Evolutionary conservation across 768 basidiomycete species (phyloP).

Genomic region (Tylopilus intermedius): DNA sequence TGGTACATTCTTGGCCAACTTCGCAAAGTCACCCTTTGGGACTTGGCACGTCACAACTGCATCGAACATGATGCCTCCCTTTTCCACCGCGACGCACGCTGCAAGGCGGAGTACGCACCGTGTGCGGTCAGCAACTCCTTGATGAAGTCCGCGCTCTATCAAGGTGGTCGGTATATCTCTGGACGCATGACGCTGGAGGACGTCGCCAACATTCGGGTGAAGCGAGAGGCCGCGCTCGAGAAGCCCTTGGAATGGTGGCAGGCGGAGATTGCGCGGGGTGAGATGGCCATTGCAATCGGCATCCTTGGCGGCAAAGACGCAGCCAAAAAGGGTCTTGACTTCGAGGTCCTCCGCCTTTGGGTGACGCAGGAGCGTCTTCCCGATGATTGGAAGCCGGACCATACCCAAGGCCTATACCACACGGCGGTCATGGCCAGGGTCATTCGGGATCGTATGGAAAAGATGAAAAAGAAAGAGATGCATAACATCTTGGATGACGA

Average conservation of each 20-base stretch:
- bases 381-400: slow-evolving; percentile 31
- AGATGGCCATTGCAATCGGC: slow-evolving; percentile 60
- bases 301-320: slow-evolving; percentile 36
- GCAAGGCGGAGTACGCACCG: slow-evolving; percentile 44
- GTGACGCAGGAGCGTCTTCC: slow-evolving; percentile 52
- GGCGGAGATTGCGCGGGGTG: slow-evolving; percentile 59
- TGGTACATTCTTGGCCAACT: slow-evolving; percentile 39
- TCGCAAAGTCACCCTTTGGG: slow-evolving; percentile 33
- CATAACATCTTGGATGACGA: slow-evolving; percentile 19
- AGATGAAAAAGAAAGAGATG: slow-evolving; percentile 15
- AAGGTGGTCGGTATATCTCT: slow-evolving; percentile 29
- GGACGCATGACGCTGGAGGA: slow-evolving; percentile 27
- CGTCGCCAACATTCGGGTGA: slow-evolving; percentile 47
- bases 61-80: slow-evolving; percentile 61
- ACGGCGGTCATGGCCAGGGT: slow-evolving; percentile 24
- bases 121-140: slow-evolving; percentile 36
- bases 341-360: slow-evolving; percentile 48
- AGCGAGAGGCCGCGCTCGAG: slow-evolving; percentile 41
- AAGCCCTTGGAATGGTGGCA: slow-evolving; percentile 39
- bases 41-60: slow-evolving; percentile 42
- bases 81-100: slow-evolving; percentile 44
- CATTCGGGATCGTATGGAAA: slow-evolving; percentile 27
- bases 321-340: slow-evolving; percentile 39
- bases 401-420: slow-evolving; percentile 26
- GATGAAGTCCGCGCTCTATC: slow-evolving; percentile 37